Percentiles rank a stretch among this genome's conserved stretches.
phyloP scores from a whole-genome alignment of 495 filamentous ascomycete genomes.

The Collariella sp. region DNA sequence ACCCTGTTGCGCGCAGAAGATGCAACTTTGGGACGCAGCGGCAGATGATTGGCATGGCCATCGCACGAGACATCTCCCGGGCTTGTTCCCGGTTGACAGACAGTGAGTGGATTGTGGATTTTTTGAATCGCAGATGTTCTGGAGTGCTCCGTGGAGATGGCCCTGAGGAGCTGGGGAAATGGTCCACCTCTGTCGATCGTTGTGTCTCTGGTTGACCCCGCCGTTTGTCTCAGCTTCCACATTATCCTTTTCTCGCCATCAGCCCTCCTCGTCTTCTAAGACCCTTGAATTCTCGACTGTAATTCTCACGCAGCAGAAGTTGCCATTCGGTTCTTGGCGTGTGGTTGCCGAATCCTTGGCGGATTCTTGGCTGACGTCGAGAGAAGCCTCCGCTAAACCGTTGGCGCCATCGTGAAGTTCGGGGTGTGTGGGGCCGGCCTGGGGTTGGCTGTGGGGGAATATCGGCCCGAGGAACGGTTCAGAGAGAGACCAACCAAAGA shows the following conservation, averaged over 20 bases:
- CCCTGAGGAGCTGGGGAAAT: neutral
- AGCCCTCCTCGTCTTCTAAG: too few relatives aligned
- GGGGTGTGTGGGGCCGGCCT: neutral
- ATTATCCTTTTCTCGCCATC: too few relatives aligned
- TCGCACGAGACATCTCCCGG: neutral
- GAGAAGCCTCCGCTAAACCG: neutral
- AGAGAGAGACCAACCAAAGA: neutral
- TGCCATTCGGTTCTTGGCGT: neutral
- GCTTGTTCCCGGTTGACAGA: too few relatives aligned
- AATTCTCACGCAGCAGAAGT: neutral
- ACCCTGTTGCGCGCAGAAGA: neutral
- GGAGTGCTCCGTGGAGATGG: neutral
- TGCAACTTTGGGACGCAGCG: neutral
- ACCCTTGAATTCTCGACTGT: too few relatives aligned
- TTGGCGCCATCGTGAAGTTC: neutral
- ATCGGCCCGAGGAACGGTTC: neutral
- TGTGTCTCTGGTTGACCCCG: neutral
- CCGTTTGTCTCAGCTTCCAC: too few relatives aligned
- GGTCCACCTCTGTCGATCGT: neutral
- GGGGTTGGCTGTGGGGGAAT: neutral
- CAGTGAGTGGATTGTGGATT: too few relatives aligned
- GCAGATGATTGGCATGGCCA: neutral
- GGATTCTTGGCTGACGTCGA: conserved; percentile 3
- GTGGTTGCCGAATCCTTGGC: neutral
- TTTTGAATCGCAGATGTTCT: neutral